Conservation (phyloP, 768 basidiomycete species). For the Zangia roseola region DNA sequence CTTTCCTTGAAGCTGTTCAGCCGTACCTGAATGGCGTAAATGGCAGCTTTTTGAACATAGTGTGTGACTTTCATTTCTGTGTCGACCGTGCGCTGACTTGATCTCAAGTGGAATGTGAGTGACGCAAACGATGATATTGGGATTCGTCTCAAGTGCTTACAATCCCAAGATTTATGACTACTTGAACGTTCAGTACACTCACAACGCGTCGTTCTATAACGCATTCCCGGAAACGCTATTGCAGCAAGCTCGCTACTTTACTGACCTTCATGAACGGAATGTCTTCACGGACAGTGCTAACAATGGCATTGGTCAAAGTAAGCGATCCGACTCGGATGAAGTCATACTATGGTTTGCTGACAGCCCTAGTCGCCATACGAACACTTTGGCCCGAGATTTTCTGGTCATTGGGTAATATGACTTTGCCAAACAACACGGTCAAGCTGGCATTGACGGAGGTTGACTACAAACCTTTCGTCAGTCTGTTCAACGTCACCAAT, state of each 20-base stretch:
- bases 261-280: slow-evolving; percentile 73
- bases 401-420: slow-evolving; percentile 70
- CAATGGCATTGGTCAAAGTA: slow-evolving; percentile 72
- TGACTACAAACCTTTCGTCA: slow-evolving; percentile 88
- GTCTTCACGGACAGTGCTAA: slow-evolving; percentile 64
- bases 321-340: slow-evolving; percentile 30
- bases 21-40: slow-evolving; percentile 70
- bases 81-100: slow-evolving; percentile 9
- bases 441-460: slow-evolving; percentile 74
- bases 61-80: slow-evolving; percentile 34
- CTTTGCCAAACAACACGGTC: slow-evolving; percentile 69
- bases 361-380: slow-evolving; percentile 69
- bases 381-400: slow-evolving; percentile 73
- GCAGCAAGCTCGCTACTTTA: slow-evolving; percentile 69
- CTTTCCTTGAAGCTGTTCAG: slow-evolving; percentile 62
- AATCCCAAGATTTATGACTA: slow-evolving; percentile 65
- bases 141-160: neutral
- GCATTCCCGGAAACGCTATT: slow-evolving; percentile 68
- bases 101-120: slow-evolving; percentile 70
- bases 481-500: slow-evolving; percentile 77
- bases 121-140: too few species aligned
- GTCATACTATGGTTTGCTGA: neutral
- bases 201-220: slow-evolving; percentile 78
- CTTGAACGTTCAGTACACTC: slow-evolving; percentile 69
- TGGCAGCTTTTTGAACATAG: slow-evolving; percentile 62